Evolutionary conservation across 148 eudicot genomes (phyloP).

Genomic region (Persicaria tinctoria): DNA sequence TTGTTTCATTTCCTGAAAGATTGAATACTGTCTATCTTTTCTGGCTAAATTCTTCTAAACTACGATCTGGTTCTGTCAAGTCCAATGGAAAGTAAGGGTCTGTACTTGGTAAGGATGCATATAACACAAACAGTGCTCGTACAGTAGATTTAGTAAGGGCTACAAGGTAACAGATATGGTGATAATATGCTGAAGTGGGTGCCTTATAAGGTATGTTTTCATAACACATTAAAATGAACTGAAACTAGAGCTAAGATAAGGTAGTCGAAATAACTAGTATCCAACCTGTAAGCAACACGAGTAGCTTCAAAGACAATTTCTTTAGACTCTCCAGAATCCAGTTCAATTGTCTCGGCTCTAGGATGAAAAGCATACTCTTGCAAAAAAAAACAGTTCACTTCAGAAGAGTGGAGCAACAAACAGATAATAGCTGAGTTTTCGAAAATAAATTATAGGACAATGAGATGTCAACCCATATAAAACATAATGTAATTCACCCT

Average conservation of each 20-base stretch:
- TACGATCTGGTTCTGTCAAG: neutral
- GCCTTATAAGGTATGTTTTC: too few relatives aligned
- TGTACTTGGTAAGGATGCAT: too few relatives aligned
- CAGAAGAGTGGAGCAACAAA: constrained; percentile 16
- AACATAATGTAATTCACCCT: neutral
- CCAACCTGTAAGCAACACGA: constrained; percentile 97
- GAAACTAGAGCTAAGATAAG: neutral
- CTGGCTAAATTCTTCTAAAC: neutral
- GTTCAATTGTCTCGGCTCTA: constrained; percentile 87
- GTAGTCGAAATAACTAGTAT: neutral
- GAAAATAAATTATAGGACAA: neutral
- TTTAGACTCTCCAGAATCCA: constrained; percentile 80
- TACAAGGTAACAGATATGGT: too few relatives aligned
- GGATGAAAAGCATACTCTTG: constrained; percentile 97
- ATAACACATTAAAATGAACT: neutral
- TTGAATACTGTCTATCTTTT: neutral
- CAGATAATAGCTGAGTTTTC: neutral
- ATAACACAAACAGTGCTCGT: too few relatives aligned
- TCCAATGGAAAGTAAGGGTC: neutral
- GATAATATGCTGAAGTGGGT: too few relatives aligned
- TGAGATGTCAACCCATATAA: neutral
- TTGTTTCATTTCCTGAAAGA: neutral
- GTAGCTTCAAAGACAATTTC: constrained; percentile 87
- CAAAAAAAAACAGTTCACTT: constrained; percentile 17
- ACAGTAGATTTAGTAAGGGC: too few relatives aligned